Conservation (phyloP, 352 stramenopile species). For the Globisporangium alternatum region DNA sequence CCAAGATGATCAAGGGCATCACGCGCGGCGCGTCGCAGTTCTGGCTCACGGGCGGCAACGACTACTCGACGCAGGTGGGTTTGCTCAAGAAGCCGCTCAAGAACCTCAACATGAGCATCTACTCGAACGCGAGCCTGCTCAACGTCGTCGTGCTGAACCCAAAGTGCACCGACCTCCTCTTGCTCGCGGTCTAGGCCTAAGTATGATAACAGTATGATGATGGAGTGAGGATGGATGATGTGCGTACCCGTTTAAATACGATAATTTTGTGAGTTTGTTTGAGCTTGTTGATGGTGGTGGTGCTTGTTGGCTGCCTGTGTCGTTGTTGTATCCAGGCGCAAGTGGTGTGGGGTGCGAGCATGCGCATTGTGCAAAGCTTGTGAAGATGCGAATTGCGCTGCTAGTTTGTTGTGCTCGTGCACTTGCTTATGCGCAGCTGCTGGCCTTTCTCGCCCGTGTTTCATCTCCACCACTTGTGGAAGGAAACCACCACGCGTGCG, state of each 20-base stretch:
- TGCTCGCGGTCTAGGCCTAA: neutral
- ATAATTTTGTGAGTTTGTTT: neutral
- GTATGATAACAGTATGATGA: neutral
- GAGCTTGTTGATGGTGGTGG: too few species aligned
- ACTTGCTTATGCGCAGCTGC: too few species aligned
- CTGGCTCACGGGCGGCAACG: conserved; percentile 40
- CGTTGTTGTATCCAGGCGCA: neutral
- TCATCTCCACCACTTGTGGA: too few species aligned
- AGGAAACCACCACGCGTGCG: neutral
- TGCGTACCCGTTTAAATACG: neutral
- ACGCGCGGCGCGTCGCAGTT: conserved; percentile 39
- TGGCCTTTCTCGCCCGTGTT: too few species aligned
- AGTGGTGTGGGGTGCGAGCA: neutral
- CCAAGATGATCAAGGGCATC: conserved; percentile 40
- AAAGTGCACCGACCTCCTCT: conserved; percentile 13
- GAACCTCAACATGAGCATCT: conserved; percentile 32
- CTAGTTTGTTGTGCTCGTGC: too few species aligned
- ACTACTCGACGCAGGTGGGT: conserved; percentile 19
- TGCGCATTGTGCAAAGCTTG: too few species aligned
- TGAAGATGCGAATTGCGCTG: too few species aligned
- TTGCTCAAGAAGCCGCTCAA: conserved; percentile 22
- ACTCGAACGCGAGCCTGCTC: conserved; percentile 19
- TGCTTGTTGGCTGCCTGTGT: neutral
- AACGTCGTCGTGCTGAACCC: conserved; percentile 23
- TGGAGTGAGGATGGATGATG: neutral